Evolutionary conservation across 2,329 filamentous ascomycete genomes (phyloP), one percentile per base, ranked within the genome.

Genomic region (Alternaria sp.): DNA sequence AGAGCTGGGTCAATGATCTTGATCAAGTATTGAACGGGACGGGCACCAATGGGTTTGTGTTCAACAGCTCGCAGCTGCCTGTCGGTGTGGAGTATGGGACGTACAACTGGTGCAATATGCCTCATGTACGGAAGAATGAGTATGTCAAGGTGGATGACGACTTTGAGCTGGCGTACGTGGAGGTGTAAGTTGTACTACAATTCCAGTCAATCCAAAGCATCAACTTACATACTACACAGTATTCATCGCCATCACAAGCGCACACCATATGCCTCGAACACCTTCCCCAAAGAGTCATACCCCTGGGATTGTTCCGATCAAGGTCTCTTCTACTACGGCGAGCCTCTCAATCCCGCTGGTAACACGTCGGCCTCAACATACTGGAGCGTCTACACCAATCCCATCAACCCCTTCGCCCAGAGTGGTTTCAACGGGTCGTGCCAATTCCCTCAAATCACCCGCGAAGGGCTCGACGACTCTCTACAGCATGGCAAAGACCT

Each of bases 51-150:
- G 91, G 90, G 2, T 94, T 93, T 75, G 85, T 92, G 17, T 96
- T 90, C 80, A 89, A 93, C 73, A 85, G 86, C 32, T 92, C 90
- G 1, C 69, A 81, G 2, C 86, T 87, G 0, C 87, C 91, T 0
- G 80, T 84, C 57, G 74, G 75, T 7, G 74, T 79, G 1, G 69
- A 82, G 40, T 90, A 91, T 78, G 87, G 88, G 6, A 84, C 81
- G 1, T 94, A 94, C 79, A 93, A 95, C 77, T 95, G 85, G 85
- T 96, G 92, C 80, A 94, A 96, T 74, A 96, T 96, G 91, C 92
- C 93, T 1, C 93, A 95, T 80, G 90, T 92, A n/a, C 86, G 91
- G 30, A 81, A 77, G 21, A 79, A 79, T 13, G 90, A 92, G 72
- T 96, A 96, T 74, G 77, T 84, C 13, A 84, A 79, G 64, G 82